Evolutionary conservation across 148 eudicot species (phyloP).

Genomic region (Euryodendron excelsum): DNA sequence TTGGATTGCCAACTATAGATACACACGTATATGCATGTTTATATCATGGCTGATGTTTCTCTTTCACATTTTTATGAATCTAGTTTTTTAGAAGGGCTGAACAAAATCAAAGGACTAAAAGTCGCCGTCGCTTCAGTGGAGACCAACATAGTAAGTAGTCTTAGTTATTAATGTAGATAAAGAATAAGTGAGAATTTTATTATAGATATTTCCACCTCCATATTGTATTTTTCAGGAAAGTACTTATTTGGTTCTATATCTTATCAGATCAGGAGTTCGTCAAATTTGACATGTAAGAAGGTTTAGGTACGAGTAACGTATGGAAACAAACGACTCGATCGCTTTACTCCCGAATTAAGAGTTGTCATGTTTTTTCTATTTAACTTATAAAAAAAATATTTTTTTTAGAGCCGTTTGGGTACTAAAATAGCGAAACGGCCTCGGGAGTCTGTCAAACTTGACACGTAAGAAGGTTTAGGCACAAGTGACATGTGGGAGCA

Average conservation of each 20-base stretch:
- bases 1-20: background rate
- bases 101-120: slow-evolving; percentile 67
- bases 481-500: too few relatives aligned
- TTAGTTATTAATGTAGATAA: background rate
- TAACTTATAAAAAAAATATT: too few relatives aligned
- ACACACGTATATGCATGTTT: background rate
- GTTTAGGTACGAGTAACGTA: too few relatives aligned
- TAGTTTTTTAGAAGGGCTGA: slow-evolving; percentile 80
- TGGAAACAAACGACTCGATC: too few relatives aligned
- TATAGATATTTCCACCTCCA: background rate
- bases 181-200: too few relatives aligned
- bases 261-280: background rate
- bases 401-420: too few relatives aligned
- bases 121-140: slow-evolving; percentile 69
- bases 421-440: too few relatives aligned
- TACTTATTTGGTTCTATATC: background rate
- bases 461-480: too few relatives aligned
- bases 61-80: background rate
- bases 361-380: too few relatives aligned
- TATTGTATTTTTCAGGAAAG: background rate
- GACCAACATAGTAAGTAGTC: slow-evolving; percentile 84
- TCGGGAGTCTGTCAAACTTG: too few relatives aligned
- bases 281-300: too few relatives aligned
- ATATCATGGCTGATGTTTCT: slow-evolving; percentile 8
- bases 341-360: too few relatives aligned